Base-by-base conservation (phyloP, 768 basidiomycete species). In the Plicaturopsis crispa region DNA sequence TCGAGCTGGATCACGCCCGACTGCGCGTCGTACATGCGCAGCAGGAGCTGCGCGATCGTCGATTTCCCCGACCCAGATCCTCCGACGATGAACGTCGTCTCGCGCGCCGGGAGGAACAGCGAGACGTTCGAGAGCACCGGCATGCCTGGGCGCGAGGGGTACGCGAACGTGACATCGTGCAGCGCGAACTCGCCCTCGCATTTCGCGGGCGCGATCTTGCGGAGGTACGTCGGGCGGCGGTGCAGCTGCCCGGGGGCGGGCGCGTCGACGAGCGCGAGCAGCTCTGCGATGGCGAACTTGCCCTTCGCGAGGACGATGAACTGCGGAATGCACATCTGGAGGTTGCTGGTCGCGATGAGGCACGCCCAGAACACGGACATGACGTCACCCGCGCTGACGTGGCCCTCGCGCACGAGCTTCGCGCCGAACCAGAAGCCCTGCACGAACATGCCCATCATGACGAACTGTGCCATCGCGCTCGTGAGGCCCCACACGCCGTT, bases 341-440 rank as follows among this genome's bases (percentile, higher is more conserved):
- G 62, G 56, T 89, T 91, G 48, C 74, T 81, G 1, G 85, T 83
- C 0, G 89, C 91, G 44, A 97, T 85, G 16, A 97, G 66, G 55
- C 89, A 92, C 0, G 94, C 92, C 93, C 94, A 98, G 58, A 98
- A 99, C 36, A 93, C 89, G n/a, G 85, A 80, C 83, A 92, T 93
- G 45, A 97, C 85, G 24, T 82, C 74, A 1, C 90, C 90, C 0
- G 84, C 64, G 3, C 62, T 62, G 38, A 77, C 69, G 44, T 69
- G 75, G 12, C 84, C 85, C 10, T 80, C 69, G n/a, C 78, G 62
- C n/a, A 99, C 90, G 36, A 96, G 72, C 53, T 84, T 81, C 2
- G 84, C 73, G 10, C 93, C 94, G 52, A 83, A 98, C 92, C 94
- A 97, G 61, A 98, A 98, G 0, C 83, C 92, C 52, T 91, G 84